Percentiles rank a stretch among this genome's conserved stretches.
These are phyloP conservation scores for Stephania yunnanensis DNA, from an alignment of 164 flowering plant species.

Conservation along the genomic window DNA sequence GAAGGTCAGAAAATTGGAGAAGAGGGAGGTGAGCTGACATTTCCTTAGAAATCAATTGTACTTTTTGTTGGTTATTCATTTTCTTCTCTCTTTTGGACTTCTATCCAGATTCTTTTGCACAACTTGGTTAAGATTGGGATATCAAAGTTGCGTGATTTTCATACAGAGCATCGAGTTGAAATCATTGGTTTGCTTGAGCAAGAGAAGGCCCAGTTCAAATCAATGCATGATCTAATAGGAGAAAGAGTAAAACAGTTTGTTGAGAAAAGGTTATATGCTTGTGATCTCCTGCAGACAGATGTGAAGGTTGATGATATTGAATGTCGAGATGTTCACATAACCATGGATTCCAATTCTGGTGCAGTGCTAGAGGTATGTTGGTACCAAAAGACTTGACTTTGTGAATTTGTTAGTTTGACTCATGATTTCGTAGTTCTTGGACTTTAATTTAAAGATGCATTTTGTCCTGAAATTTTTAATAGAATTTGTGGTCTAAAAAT, in stretches of 20 bases:
- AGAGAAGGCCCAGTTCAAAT: slow-evolving; percentile 39
- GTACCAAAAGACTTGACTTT: not conserved
- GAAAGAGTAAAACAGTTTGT: slow-evolving; percentile 36
- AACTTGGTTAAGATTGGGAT: slow-evolving; percentile 36
- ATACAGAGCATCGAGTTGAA: slow-evolving; percentile 41
- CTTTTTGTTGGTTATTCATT: not conserved
- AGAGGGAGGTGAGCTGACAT: slow-evolving; percentile 46
- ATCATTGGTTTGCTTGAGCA: slow-evolving; percentile 50
- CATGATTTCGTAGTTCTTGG: too few relatives aligned
- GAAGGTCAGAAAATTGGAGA: slow-evolving; percentile 52
- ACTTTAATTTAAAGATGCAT: too few relatives aligned
- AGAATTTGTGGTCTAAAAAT: too few relatives aligned
- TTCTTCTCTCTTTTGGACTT: slow-evolving; percentile 9
- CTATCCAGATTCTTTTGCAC: slow-evolving; percentile 41
- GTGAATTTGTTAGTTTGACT: too few relatives aligned
- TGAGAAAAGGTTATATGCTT: slow-evolving; percentile 12
- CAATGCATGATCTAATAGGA: slow-evolving; percentile 27
- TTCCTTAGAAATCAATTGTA: not conserved
- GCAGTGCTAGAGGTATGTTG: slow-evolving; percentile 37
- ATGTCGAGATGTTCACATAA: slow-evolving; percentile 64
- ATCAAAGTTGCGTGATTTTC: slow-evolving; percentile 37
- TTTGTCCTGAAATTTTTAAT: too few relatives aligned
- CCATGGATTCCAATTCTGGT: slow-evolving; percentile 26
- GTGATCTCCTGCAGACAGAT: slow-evolving; percentile 26
- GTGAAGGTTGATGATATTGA: slow-evolving; percentile 35